Conservation (phyloP, 2,329 filamentous ascomycete species). For the Botrytis hyacinthi region DNA sequence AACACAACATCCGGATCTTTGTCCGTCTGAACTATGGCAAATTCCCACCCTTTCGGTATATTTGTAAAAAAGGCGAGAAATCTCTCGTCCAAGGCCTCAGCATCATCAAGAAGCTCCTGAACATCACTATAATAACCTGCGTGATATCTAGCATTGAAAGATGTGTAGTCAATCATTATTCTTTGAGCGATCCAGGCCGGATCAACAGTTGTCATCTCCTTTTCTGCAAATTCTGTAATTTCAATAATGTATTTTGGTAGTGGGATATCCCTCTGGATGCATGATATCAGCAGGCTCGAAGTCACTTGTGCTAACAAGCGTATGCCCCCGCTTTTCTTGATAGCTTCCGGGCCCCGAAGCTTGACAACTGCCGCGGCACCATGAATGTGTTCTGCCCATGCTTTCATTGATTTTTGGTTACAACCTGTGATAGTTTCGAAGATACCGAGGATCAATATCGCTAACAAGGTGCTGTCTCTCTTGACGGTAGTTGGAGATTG, state of each 20-base stretch:
- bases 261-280: conserved; percentile 49
- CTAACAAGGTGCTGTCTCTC: conserved; percentile 55
- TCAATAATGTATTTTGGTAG: conserved; percentile 50
- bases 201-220: conserved; percentile 41
- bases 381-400: conserved; percentile 54
- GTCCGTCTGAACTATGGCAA: conserved; percentile 30
- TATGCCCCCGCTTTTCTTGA: conserved; percentile 46
- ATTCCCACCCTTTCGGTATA: conserved; percentile 29
- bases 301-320: conserved; percentile 55
- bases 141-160: conserved; percentile 27
- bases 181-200: conserved; percentile 46
- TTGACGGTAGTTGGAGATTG: conserved; percentile 45
- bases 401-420: conserved; percentile 47
- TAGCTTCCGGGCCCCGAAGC: conserved; percentile 49
- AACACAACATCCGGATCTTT: conserved; percentile 31
- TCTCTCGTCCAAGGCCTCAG: conserved; percentile 30
- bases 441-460: conserved; percentile 53
- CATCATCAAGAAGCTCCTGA: conserved; percentile 25
- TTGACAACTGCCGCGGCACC: conserved; percentile 51
- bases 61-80: conserved; percentile 25
- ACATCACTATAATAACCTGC: background rate
- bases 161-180: conserved; percentile 39
- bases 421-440: conserved; percentile 54
- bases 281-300: conserved; percentile 51
- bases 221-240: conserved; percentile 45